Evolutionary conservation across 202 grass and related monocot species (phyloP).

Genomic region (Miscanthus sacchariflorus): DNA sequence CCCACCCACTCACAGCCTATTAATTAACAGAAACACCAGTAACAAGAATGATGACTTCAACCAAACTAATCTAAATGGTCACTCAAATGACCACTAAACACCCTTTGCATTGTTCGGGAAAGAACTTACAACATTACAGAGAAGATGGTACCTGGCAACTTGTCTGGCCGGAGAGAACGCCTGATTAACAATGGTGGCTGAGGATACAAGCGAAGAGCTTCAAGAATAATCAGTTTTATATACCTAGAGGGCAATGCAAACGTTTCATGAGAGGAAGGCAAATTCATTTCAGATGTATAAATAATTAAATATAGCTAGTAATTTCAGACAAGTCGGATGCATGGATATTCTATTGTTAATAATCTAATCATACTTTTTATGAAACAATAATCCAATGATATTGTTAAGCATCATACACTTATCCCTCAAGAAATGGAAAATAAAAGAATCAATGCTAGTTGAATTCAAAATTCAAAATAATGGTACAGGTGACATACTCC

Average conservation of each 20-base stretch:
- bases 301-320: slow-evolving; percentile 9
- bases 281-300: slow-evolving; percentile 7
- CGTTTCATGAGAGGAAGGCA: slow-evolving; percentile 15
- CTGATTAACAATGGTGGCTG: slow-evolving; percentile 95
- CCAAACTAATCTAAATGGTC: neutral
- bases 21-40: neutral
- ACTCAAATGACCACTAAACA: neutral
- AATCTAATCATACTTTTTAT: neutral
- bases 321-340: neutral
- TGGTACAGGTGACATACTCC: slow-evolving; percentile 64
- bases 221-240: slow-evolving; percentile 83
- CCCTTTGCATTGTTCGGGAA: neutral
- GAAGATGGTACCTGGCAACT: slow-evolving; percentile 73
- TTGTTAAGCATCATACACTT: neutral
- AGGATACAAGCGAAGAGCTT: slow-evolving; percentile 91
- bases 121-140: slow-evolving; percentile 18
- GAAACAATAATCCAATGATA: slow-evolving; percentile 5
- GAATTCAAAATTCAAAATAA: slow-evolving; percentile 7
- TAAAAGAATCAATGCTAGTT: slow-evolving; percentile 26
- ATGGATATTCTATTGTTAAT: slow-evolving; percentile 5
- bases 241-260: slow-evolving; percentile 63
- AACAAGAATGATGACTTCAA: neutral
- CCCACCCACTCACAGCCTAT: neutral
- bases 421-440: neutral
- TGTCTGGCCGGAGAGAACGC: slow-evolving; percentile 83